These are phyloP conservation scores for Saccharomycopsis capsularis DNA, from an alignment of 805 yeast species.

Conservation along the genomic window DNA sequence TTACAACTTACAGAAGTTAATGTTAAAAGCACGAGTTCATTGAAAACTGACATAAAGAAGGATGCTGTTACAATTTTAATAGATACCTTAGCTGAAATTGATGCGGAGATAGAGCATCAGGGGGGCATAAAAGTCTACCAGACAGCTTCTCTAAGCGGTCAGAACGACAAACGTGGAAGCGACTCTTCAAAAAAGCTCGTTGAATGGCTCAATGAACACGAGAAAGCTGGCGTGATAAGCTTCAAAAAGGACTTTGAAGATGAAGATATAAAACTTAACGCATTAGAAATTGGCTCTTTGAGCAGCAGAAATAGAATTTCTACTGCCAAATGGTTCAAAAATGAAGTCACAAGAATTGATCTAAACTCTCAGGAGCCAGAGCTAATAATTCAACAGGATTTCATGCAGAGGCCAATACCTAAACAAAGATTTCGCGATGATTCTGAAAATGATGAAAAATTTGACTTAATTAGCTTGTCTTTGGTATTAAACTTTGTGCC, in stretches of 20 bases:
- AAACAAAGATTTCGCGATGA: too few species aligned
- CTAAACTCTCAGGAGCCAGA: conserved; percentile 70
- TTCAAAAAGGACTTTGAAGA: conserved; percentile 1
- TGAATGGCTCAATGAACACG: conserved; percentile 53
- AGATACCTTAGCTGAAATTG: conserved; percentile 44
- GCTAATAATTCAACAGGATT: conserved; percentile 65
- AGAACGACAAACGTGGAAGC: conserved; percentile 71
- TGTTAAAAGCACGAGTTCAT: neutral
- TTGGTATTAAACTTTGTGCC: conserved; percentile 87
- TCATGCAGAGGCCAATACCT: conserved; percentile 71
- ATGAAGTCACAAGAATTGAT: conserved; percentile 58
- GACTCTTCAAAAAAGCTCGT: conserved; percentile 80
- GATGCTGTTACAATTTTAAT: conserved; percentile 24
- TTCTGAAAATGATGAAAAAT: conserved; percentile 36
- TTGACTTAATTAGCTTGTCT: conserved; percentile 71
- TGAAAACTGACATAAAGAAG: conserved; percentile 19
- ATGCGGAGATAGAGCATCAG: conserved; percentile 49
- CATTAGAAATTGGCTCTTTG: conserved; percentile 82
- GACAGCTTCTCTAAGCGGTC: conserved; percentile 81
- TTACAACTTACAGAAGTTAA: neutral
- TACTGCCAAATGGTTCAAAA: conserved; percentile 43
- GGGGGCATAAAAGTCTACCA: conserved; percentile 84
- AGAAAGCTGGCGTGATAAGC: conserved; percentile 4
- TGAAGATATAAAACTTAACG: conserved; percentile 25
- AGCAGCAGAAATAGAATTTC: conserved; percentile 63